Evolutionary conservation across 768 basidiomycete species (phyloP), one percentile per base, ranked within the genome.

Genomic region (Solioccasus polychromus): DNA sequence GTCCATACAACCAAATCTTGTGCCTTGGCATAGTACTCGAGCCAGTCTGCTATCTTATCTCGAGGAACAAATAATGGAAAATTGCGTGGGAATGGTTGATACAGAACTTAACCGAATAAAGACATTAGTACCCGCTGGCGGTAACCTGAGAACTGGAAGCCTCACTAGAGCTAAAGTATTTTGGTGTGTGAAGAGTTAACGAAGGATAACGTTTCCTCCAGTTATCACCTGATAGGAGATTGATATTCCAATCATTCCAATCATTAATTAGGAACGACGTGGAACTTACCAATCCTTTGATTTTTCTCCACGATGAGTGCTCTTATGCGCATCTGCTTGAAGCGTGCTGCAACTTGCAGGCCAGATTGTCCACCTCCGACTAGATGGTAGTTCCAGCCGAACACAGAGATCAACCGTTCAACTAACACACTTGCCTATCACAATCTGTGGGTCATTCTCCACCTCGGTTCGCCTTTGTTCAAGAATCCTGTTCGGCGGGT

Each of bases 171-270:
- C 39, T 26, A 12, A 8, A 29, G 7, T 14, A 14, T 29, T 42
- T 46, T 15, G 31, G 39, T 6, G 25, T 34, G 20, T 42, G 45
- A 8, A 42, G n/a, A 28, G 39, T 46, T 17, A 46, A 35, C 32
- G 45, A 46, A 22, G 45, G 45, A 14, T 46, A 46, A 9, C 45
- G 45, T 28, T 46, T 42, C 28, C 45, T 46, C 45, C 45, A 46
- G 19, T 28, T 46, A 12, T 46, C 45, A 22, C 45, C 45, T 46
- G 24, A 25, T 35, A 8, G 25, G 8, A 20, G 25, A 22, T 20
- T 43, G 28, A 41, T n/a, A n/a, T n/a, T n/a, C n/a, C n/a, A n/a
- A n/a, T n/a, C n/a, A n/a, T n/a, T n/a, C n/a, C n/a, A n/a, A n/a
- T n/a, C 15, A 41, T 5, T 5, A 8, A 14, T 19, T 29, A 2